Evolutionary conservation across 441 rosid genomes (phyloP), one percentile per base, ranked within the genome.

Genomic region (Adansonia grandidieri): DNA sequence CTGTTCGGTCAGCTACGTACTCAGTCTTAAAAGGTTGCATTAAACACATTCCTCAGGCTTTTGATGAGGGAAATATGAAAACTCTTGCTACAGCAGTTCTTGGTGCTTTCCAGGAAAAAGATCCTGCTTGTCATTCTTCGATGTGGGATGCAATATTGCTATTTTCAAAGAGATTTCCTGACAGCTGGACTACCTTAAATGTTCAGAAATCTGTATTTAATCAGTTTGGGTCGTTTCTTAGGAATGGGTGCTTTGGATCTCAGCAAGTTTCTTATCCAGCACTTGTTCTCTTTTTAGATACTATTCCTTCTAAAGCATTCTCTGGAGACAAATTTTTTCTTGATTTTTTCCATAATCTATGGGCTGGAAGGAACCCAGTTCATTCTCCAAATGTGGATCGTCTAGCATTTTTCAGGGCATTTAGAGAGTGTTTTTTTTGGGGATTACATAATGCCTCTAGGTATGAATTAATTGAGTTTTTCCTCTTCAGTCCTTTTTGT

Each of bases 191-290:
- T 20, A 71, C 80, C 66, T 40, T 92, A 78, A 92, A 94, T 80
- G 85, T 87, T 83, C 93, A 94, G 82, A 94, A 92, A 84, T 80
- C 83, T 77, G 85, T 93, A 60, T 80, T 94, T 19, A 90, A 82
- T 73, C 88, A 84, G 54, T 85, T 91, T 56, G 93, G 95, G 95
- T 84, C 88, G 87, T 96, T 96, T 86, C 92, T 96, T 73, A 87
- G 83, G 84, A 91, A 85, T 77, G 97, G 97, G 53, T 96, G 98
- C 83, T 96, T 87, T 84, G 97, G 95, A 60, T 94, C 99, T 79
- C 91, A 89, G 83, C 90, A 81, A 85, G 89, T 91, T 81, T 96
- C 99, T 75, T 96, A 94, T 90, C 99, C 97, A 45, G 96, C 97
- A 71, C 81, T 94, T 79, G 81, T 96, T 80, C 83, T 94, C 75